These are phyloP conservation scores for Vachellia pachyceras DNA, from an alignment of 306 rosid genomes.

Conservation along the genomic window DNA sequence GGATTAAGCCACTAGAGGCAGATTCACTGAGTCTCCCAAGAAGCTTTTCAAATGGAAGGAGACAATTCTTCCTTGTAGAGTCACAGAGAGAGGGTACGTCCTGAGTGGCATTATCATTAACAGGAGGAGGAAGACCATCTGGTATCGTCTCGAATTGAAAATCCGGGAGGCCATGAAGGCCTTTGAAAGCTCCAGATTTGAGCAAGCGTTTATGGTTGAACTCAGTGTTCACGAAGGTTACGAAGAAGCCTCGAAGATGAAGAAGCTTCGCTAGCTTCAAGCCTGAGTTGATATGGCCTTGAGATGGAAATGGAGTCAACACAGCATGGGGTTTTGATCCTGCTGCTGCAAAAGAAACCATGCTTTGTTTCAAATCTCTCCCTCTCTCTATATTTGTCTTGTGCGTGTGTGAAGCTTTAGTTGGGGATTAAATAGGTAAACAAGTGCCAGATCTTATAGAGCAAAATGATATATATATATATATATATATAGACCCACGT, in stretches of 20 bases:
- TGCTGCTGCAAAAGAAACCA: not conserved
- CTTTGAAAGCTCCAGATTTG: not conserved
- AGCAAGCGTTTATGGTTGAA: slow-evolving; percentile 15
- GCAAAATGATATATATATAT: no score
- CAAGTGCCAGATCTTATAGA: no score
- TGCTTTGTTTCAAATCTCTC: not conserved
- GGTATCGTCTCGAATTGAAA: not conserved
- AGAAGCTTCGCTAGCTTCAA: slow-evolving; percentile 35
- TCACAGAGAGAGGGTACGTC: not conserved
- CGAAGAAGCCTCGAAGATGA: slow-evolving; percentile 34
- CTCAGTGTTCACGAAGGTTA: not conserved
- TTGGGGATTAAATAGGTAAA: not conserved
- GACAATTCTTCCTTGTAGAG: not conserved
- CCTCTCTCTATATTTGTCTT: not conserved
- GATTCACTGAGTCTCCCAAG: not conserved
- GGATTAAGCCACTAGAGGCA: not conserved
- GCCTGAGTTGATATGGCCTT: slow-evolving; percentile 38
- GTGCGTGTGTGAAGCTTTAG: not conserved
- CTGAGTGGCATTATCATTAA: not conserved
- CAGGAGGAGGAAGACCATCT: slow-evolving; percentile 10
- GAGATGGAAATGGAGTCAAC: slow-evolving; percentile 28
- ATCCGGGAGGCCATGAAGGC: not conserved
- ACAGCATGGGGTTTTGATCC: slow-evolving; percentile 35
- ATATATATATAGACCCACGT: no score
- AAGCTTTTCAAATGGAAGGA: not conserved